Evolutionary conservation across 768 basidiomycete species (phyloP).

Genomic region (Tephrocybe sp.): DNA sequence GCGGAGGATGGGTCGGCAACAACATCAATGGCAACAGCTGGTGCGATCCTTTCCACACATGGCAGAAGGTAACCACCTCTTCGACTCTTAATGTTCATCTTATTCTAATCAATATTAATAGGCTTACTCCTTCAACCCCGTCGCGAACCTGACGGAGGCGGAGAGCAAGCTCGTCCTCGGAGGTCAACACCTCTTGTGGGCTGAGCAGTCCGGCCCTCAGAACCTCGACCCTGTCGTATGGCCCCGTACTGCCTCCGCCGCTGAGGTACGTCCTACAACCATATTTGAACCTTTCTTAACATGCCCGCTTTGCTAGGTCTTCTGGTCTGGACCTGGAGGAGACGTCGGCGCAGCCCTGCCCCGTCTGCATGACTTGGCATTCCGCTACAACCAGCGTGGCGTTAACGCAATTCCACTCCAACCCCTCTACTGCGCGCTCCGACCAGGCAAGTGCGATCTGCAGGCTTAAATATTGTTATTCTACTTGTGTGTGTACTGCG

Average conservation of each 20-base stretch:
- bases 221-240: constrained; percentile 70
- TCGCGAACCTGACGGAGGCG: constrained; percentile 50
- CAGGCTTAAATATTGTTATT: constrained; percentile 6
- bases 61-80: constrained; percentile 58
- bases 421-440: constrained; percentile 72
- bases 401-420: constrained; percentile 62
- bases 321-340: constrained; percentile 65
- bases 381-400: constrained; percentile 61
- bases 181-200: constrained; percentile 73
- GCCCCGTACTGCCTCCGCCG: constrained; percentile 71
- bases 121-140: constrained; percentile 74
- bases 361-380: constrained; percentile 66
- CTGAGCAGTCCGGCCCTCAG: constrained; percentile 65
- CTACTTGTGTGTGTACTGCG: no score
- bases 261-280: constrained; percentile 40
- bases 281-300: background rate
- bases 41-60: constrained; percentile 81
- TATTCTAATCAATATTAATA: constrained; percentile 2
- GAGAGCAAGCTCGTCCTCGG: constrained; percentile 63
- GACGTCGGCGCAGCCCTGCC: constrained; percentile 53
- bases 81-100: background rate
- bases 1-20: constrained; percentile 67
- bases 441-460: constrained; percentile 35
- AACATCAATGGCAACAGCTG: constrained; percentile 52
- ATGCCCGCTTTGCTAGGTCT: constrained; percentile 35